Conservation (phyloP, 169 alveolate genomes). For the Condylostoma magnum region DNA sequence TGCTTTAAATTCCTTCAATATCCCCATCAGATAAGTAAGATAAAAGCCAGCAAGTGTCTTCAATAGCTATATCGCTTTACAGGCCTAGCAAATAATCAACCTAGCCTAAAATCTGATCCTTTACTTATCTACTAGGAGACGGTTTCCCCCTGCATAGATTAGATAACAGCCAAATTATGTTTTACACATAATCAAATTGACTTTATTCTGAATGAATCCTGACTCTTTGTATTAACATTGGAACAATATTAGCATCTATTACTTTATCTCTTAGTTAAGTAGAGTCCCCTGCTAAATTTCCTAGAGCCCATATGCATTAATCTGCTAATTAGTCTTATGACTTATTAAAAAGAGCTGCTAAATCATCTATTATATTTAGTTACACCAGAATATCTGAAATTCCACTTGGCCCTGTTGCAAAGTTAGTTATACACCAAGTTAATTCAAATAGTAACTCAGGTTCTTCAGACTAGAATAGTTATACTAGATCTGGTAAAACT, state of each 20-base stretch:
- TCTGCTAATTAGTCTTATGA: too few species aligned
- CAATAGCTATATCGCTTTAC: constrained; percentile 63
- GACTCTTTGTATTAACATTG: constrained; percentile 59
- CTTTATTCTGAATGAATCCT: constrained; percentile 84
- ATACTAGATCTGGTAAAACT: neutral
- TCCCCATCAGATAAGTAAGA: constrained; percentile 94
- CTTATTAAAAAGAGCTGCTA: too few species aligned
- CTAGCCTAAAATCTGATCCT: constrained; percentile 1
- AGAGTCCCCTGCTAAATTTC: constrained; percentile 97
- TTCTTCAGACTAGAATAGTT: neutral
- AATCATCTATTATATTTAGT: too few species aligned
- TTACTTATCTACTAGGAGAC: constrained; percentile 80
- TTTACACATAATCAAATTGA: too few species aligned
- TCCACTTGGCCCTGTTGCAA: neutral
- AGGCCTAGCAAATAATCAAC: neutral
- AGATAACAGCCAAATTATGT: constrained; percentile 95
- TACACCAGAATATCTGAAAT: too few species aligned
- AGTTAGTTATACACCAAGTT: neutral
- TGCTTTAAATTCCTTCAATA: constrained; percentile 82
- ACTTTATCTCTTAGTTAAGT: constrained; percentile 90
- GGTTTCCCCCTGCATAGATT: constrained; percentile 94
- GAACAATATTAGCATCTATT: constrained; percentile 76
- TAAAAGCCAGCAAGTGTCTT: constrained; percentile 95
- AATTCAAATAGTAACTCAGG: neutral
- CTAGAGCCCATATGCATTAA: constrained; percentile 97